These are phyloP conservation scores for Cladosporium sp. DNA, from an alignment of 2,329 filamentous ascomycete species.

Conservation along the genomic window DNA sequence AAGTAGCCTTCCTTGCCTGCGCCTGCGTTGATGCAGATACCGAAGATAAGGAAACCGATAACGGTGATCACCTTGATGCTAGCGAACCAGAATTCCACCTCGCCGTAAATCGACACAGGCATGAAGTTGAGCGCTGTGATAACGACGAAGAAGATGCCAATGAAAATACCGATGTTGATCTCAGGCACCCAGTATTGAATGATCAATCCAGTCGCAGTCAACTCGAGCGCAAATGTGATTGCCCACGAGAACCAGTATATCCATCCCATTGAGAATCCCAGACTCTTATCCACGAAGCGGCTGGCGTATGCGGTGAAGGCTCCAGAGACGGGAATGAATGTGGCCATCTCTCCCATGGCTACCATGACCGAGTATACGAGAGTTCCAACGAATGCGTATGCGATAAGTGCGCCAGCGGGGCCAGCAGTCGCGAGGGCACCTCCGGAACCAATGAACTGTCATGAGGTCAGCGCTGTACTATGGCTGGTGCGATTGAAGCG, in stretches of 20 bases:
- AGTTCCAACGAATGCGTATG: constrained; percentile 49
- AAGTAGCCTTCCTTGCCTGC: constrained; percentile 58
- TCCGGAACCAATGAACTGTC: constrained; percentile 47
- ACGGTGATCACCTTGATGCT: constrained; percentile 55
- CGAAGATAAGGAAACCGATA: constrained; percentile 48
- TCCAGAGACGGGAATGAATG: constrained; percentile 62
- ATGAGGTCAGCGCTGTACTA: constrained; percentile 34
- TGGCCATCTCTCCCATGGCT: constrained; percentile 58
- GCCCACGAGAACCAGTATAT: constrained; percentile 48
- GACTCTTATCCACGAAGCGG: constrained; percentile 47
- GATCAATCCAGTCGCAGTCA: constrained; percentile 43
- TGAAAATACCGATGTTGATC: constrained; percentile 46
- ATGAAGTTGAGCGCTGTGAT: constrained; percentile 53
- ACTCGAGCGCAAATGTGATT: constrained; percentile 44
- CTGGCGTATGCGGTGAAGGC: constrained; percentile 54
- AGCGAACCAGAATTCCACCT: constrained; percentile 58
- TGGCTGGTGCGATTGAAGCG: background rate
- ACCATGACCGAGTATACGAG: constrained; percentile 53
- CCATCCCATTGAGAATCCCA: constrained; percentile 55
- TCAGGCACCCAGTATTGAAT: constrained; percentile 45
- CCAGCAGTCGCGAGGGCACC: constrained; percentile 42
- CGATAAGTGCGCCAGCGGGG: constrained; percentile 49
- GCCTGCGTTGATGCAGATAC: constrained; percentile 44
- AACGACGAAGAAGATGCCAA: constrained; percentile 39
- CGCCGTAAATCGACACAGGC: constrained; percentile 55